These are phyloP conservation scores for Botrytis paeoniae DNA, from an alignment of 2,329 filamentous ascomycete genomes.

Conservation along the genomic window DNA sequence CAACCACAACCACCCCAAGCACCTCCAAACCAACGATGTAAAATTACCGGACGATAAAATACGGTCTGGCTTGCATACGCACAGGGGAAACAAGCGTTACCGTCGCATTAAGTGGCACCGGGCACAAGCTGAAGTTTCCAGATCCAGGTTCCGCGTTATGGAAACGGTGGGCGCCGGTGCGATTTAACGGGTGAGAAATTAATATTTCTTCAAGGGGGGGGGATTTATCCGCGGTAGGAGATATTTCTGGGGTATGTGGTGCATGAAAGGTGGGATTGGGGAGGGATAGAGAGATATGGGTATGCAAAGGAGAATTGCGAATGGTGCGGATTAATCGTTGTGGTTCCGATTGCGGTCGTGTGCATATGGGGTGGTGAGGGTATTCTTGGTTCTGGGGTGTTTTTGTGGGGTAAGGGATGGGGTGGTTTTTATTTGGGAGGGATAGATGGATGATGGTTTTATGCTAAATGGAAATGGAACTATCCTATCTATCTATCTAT, in stretches of 20 bases:
- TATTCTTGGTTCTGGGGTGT: neutral
- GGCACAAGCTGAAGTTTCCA: neutral
- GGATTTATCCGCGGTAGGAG: neutral
- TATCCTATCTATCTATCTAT: neutral
- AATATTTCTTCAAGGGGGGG: neutral
- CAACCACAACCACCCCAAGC: neutral
- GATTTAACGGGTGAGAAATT: neutral
- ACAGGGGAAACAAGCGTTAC: neutral
- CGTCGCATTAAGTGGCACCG: neutral
- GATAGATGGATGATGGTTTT: neutral
- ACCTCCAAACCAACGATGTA: neutral
- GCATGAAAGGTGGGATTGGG: neutral
- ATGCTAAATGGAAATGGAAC: neutral
- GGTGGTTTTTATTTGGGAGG: neutral
- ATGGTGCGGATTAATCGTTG: neutral
- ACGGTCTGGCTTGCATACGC: neutral
- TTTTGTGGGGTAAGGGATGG: neutral
- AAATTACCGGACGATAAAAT: neutral
- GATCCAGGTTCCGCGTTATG: conserved; percentile 1
- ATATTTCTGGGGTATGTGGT: neutral
- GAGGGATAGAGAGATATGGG: neutral
- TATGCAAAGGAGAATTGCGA: neutral
- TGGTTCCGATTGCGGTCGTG: neutral
- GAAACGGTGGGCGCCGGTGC: neutral
- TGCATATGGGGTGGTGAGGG: neutral